These are phyloP conservation scores for Colletotrichum magnum DNA, from an alignment of 2,329 filamentous ascomycete genomes.

Conservation along the genomic window DNA sequence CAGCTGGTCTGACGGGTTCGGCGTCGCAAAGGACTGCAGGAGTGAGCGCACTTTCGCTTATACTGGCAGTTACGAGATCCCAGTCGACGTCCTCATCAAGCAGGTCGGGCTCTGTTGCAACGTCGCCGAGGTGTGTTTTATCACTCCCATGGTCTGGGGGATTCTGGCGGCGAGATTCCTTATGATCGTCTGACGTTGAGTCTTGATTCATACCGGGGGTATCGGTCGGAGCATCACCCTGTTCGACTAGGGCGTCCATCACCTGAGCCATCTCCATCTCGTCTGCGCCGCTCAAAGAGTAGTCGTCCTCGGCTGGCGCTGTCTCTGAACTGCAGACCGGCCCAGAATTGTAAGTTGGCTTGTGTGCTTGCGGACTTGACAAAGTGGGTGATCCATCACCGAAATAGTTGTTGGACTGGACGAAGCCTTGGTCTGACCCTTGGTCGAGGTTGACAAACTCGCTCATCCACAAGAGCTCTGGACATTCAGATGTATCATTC, in stretches of 20 bases:
- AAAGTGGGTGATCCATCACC: background rate
- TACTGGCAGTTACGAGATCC: conserved; percentile 47
- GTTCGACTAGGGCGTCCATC: background rate
- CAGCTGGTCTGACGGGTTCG: conserved; percentile 41
- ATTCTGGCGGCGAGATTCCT: background rate
- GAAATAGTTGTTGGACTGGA: background rate
- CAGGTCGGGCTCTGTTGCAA: conserved; percentile 42
- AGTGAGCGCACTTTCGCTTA: background rate
- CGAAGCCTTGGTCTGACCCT: background rate
- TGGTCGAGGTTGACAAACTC: conserved; percentile 18
- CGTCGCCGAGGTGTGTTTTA: background rate
- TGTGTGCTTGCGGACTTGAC: background rate
- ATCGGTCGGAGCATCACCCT: background rate
- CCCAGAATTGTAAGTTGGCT: background rate
- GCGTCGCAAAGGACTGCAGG: background rate
- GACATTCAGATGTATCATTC: background rate
- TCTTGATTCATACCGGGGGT: background rate
- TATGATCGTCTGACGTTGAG: background rate
- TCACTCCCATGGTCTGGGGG: background rate
- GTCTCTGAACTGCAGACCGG: background rate
- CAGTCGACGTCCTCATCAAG: conserved; percentile 59
- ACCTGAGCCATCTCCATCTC: conserved; percentile 23
- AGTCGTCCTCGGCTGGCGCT: background rate
- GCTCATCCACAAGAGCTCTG: conserved; percentile 24
- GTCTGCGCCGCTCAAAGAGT: conserved; percentile 13